Base-by-base conservation (phyloP, 768 basidiomycete genomes). In the Boletus insuetus region DNA sequence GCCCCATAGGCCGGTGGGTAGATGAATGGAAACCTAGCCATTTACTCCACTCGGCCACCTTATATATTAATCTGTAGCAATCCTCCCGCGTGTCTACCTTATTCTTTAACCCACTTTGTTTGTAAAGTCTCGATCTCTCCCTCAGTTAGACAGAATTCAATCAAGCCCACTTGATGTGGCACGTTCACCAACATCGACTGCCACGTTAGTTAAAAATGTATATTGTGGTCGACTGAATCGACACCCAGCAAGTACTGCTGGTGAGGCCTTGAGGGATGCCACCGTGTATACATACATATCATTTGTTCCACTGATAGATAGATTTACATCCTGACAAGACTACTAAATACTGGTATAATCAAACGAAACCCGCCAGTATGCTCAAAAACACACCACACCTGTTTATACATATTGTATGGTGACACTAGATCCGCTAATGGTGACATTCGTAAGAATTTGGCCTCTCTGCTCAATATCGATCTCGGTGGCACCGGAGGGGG, bases 1-100 rank as follows among this genome's bases (percentile, higher is more conserved):
- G 17, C 48, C 20, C 50, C 53, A n/a, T 50, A 35, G n/a, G 38
- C 59, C 14, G 59, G 56, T 57, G 58, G 51, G 44, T 59, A 60
- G 45, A 59, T 16, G 24, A 38, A 11, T 31, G 32, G 43, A 39
- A 49, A 39, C 35, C 19, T 29, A 14, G 22, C 42, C 32, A 10
- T 41, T 35, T 53, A 46, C 47, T 37, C 55, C 51, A 53, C 49
- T 34, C 14, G 3, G 35, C 35, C 12, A 43, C 31, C 20, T 37
- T 31, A 49, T 49, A 38, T 53, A 59, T 44, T 56, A 42, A 53
- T 49, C 12, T 47, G 45, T 52, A 60, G 46, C 42, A 48, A 46
- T 56, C 35, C 17, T 39, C 19, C 29, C 29, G 17, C 17, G 19
- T 49, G 46, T 52, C 44, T 51, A 51, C 39, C 20, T 46, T 53